Conservation (phyloP, 176 grass and related monocot genomes). For the Oryza nivara region DNA sequence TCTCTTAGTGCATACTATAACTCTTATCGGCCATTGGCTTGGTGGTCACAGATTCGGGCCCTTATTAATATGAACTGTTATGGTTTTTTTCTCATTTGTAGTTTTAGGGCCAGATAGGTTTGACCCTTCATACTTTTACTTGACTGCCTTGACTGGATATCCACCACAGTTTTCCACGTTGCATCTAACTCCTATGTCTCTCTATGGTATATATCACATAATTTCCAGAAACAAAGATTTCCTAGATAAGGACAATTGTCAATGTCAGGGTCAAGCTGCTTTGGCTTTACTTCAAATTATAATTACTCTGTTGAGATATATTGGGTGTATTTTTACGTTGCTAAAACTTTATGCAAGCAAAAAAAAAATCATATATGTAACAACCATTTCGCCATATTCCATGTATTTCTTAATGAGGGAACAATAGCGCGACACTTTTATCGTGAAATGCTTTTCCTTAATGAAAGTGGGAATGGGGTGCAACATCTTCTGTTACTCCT, state of each 20-base stretch:
- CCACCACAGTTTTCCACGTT: neutral
- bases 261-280: neutral
- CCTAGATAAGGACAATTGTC: neutral
- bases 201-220: neutral
- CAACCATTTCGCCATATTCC: neutral
- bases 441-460: neutral
- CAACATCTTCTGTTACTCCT: neutral
- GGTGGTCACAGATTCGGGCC: neutral
- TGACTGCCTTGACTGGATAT: neutral
- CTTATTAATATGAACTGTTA: neutral
- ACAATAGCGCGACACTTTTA: neutral
- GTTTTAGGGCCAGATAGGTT: neutral
- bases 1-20: neutral
- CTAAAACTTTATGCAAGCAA: neutral
- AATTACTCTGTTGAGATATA: neutral
- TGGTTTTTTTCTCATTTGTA: neutral
- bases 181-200: neutral
- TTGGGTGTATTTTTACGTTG: neutral
- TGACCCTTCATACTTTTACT: neutral
- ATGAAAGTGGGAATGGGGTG: neutral
- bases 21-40: neutral
- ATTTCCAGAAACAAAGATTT: neutral
- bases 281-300: constrained; percentile 6
- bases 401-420: neutral
- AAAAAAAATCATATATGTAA: neutral